Evolutionary conservation across 768 basidiomycete genomes (phyloP).

Genomic region (Amanita pallidorosea): DNA sequence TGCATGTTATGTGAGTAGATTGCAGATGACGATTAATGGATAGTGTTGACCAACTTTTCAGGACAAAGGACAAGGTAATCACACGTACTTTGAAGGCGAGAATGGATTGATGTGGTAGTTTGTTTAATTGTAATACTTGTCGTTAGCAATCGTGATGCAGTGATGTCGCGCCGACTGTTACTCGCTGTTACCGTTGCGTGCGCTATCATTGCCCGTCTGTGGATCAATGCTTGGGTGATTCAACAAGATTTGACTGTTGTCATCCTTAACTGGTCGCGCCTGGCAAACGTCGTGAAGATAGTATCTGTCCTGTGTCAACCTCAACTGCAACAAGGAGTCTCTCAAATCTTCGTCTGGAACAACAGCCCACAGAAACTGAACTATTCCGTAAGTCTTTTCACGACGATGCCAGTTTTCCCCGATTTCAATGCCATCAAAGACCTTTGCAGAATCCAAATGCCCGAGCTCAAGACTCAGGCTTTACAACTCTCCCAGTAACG

Average conservation of each 20-base stretch:
- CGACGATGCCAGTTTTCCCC: not conserved
- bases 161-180: not conserved
- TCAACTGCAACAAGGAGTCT: slow-evolving; percentile 32
- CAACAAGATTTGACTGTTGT: slow-evolving; percentile 23
- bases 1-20: slow-evolving; percentile 81
- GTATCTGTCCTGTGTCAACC: slow-evolving; percentile 38
- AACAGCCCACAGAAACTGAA: slow-evolving; percentile 37
- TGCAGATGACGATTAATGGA: not conserved
- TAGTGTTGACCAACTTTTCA: slow-evolving; percentile 16
- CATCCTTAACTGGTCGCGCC: slow-evolving; percentile 58
- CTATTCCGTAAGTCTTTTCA: slow-evolving; percentile 25
- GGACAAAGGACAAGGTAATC: slow-evolving; percentile 65
- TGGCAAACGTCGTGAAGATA: slow-evolving; percentile 50
- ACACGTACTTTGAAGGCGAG: slow-evolving; percentile 83
- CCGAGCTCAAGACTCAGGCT: slow-evolving; percentile 34
- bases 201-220: not conserved
- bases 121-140: slow-evolving; percentile 1
- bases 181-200: not conserved
- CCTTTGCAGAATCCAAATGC: slow-evolving; percentile 31
- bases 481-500: slow-evolving; percentile 44
- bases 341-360: slow-evolving; percentile 51
- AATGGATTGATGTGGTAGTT: slow-evolving; percentile 64
- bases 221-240: too few relatives aligned
- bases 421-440: slow-evolving; percentile 16
- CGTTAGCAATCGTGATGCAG: not conserved